Evolutionary conservation across 1,139 yeast genomes (phyloP).

Genomic region (Wickerhamomyces sp.): DNA sequence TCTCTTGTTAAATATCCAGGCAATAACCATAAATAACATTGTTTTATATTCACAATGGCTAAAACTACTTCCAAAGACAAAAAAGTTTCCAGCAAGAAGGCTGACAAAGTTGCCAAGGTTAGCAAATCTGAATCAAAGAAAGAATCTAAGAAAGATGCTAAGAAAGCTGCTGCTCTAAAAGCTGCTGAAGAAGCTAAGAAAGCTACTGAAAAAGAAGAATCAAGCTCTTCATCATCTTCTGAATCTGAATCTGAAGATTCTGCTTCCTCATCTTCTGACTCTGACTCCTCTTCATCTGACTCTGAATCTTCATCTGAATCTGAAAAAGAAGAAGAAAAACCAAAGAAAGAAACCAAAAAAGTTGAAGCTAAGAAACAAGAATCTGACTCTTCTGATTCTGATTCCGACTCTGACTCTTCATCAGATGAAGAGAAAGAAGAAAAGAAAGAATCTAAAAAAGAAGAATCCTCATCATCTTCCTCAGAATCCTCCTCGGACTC

Average conservation of each 20-base stretch:
- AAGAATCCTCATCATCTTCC: conserved; percentile 6
- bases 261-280: conserved; percentile 18
- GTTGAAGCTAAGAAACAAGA: conserved; percentile 4
- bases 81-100: conserved; percentile 17
- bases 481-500: conserved; percentile 17
- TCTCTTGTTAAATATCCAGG: conserved; percentile 10
- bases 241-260: conserved; percentile 15
- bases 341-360: conserved; percentile 13
- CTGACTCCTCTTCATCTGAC: conserved; percentile 7
- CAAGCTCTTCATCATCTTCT: conserved; percentile 16
- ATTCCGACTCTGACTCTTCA: conserved; percentile 24
- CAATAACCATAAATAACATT: not conserved
- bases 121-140: conserved; percentile 1
- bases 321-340: conserved; percentile 5
- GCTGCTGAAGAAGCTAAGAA: conserved; percentile 31
- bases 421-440: conserved; percentile 17
- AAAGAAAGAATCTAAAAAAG: conserved; percentile 9
- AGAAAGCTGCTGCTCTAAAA: conserved; percentile 29
- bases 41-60: conserved; percentile 15
- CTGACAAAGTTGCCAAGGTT: conserved; percentile 25
- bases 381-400: conserved; percentile 20
- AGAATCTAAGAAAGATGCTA: conserved; percentile 23
- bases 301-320: conserved; percentile 18
- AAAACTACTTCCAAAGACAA: conserved; percentile 21
- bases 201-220: conserved; percentile 28